phyloP scores from a whole-genome alignment of 2,329 filamentous ascomycete genomes.

The Thyridium curvatum region DNA sequence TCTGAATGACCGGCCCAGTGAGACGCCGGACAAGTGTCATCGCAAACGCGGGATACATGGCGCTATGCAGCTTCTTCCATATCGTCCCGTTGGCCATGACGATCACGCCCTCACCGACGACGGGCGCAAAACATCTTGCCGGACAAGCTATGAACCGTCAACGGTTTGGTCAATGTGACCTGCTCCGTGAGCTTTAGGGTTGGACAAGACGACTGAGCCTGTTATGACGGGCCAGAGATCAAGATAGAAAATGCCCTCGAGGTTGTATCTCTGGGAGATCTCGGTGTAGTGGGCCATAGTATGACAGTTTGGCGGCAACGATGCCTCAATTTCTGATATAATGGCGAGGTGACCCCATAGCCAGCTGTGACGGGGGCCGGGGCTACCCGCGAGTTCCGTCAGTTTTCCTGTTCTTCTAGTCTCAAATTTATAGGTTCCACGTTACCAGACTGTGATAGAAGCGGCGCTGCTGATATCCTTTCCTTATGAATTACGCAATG shows the following conservation, averaged over 20 bases:
- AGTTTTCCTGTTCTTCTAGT: no score
- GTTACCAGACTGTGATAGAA: no score
- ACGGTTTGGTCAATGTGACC: conserved; percentile 12
- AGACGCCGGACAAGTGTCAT: no score
- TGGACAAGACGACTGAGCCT: conserved; percentile 16
- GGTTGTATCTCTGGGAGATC: conserved; percentile 12
- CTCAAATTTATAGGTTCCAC: no score
- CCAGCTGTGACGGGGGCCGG: no score
- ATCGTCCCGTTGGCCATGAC: conserved; percentile 1
- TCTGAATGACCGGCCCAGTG: no score
- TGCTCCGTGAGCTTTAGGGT: conserved; percentile 17
- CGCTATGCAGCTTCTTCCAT: conserved; percentile 3
- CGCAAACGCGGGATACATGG: conserved; percentile 5
- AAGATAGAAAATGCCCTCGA: conserved; percentile 23
- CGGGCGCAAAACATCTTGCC: conserved; percentile 9
- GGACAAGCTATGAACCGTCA: conserved; percentile 10
- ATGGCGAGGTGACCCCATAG: no score
- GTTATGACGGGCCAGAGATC: conserved; percentile 20
- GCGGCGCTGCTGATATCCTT: no score
- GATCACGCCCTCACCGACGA: no score
- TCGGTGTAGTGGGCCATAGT: conserved; percentile 15
- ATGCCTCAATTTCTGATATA: no score
- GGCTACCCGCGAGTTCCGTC: no score
- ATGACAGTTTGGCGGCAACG: conserved; percentile 12
- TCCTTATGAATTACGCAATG: no score